Conservation (phyloP, 345 rosid genomes). For the Draba incana region DNA sequence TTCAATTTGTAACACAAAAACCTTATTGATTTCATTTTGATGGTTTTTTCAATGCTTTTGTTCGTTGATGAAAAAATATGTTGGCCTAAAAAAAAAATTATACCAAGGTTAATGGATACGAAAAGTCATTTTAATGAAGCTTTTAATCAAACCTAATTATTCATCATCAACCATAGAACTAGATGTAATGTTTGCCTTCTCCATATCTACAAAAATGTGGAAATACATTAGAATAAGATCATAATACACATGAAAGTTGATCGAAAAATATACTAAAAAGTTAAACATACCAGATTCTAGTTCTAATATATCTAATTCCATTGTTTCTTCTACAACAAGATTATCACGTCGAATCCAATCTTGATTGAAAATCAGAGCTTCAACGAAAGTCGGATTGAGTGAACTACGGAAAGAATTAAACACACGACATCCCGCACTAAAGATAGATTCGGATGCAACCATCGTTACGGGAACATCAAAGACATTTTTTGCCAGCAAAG, state of each 20-base stretch:
- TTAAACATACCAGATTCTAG: neutral
- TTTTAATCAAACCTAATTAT: neutral
- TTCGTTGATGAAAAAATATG: too few relatives aligned
- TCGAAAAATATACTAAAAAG: neutral
- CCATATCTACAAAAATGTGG: neutral
- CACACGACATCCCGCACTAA: neutral
- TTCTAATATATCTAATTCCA: neutral
- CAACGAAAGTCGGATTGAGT: neutral
- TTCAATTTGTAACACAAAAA: too few relatives aligned
- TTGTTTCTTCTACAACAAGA: neutral
- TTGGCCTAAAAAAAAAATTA: too few relatives aligned
- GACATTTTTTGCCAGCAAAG: neutral
- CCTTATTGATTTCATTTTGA: too few relatives aligned
- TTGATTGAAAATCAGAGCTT: conserved; percentile 12
- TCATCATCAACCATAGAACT: neutral
- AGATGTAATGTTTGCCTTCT: neutral
- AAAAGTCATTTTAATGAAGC: neutral
- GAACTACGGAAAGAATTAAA: neutral
- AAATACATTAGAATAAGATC: neutral
- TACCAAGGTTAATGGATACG: too few relatives aligned
- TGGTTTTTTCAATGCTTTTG: too few relatives aligned
- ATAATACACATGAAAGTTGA: neutral
- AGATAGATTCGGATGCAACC: neutral
- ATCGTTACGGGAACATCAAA: neutral
- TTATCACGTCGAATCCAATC: neutral